Percentiles rank a stretch among this genome's conserved stretches.
phyloP scores from a whole-genome alignment of 306 rosid species.

The Neltuma alba region DNA sequence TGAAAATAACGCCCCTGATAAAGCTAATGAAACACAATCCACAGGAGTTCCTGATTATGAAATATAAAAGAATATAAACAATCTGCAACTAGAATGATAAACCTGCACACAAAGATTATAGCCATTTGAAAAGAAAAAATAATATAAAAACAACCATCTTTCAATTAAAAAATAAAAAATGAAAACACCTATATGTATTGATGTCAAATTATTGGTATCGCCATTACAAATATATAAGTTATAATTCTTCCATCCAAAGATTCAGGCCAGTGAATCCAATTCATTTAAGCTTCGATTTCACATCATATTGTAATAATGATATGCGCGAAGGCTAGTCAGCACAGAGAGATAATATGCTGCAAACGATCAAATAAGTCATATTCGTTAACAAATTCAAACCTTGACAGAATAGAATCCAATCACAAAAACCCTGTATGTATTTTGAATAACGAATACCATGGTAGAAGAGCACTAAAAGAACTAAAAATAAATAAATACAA shows the following conservation, averaged over 20 bases:
- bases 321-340: conserved; percentile 5
- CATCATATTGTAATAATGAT: background rate
- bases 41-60: conserved; percentile 69
- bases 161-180: background rate
- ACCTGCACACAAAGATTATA: background rate
- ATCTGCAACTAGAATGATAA: background rate
- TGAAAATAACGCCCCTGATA: conserved; percentile 93
- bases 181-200: background rate
- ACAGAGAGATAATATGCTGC: background rate
- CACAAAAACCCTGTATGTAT: background rate
- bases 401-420: background rate
- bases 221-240: background rate
- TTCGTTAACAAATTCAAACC: background rate
- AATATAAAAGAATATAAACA: conserved; percentile 23
- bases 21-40: conserved; percentile 70
- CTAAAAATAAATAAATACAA: background rate
- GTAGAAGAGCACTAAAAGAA: background rate
- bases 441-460: background rate
- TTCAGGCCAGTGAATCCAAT: background rate
- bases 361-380: background rate
- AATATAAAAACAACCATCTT: background rate
- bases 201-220: background rate
- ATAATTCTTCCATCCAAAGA: background rate
- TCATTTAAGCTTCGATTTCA: background rate
- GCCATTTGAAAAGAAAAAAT: background rate